Percentiles rank a stretch among this genome's conserved stretches.
These are phyloP conservation scores for Suillus ampliporus DNA, from an alignment of 768 basidiomycete genomes.

Conservation along the genomic window DNA sequence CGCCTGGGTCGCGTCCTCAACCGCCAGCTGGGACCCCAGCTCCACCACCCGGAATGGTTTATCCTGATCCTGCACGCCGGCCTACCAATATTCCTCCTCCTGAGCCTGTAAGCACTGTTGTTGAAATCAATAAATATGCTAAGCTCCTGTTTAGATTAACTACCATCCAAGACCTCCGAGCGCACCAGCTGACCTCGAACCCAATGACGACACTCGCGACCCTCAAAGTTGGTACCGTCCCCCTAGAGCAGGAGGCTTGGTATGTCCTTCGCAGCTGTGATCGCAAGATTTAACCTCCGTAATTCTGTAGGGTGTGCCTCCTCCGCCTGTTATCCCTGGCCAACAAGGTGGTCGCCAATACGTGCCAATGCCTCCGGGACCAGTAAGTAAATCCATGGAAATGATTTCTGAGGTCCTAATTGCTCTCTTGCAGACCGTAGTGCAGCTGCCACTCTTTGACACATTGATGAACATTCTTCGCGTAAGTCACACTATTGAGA, in stretches of 20 bases:
- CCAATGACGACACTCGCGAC: conserved; percentile 20
- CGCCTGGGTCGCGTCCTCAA: background rate
- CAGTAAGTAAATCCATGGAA: conserved; percentile 46
- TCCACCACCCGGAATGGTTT: conserved; percentile 21
- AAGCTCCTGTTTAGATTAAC: background rate
- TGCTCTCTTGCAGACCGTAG: conserved; percentile 51
- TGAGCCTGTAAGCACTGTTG: conserved; percentile 20
- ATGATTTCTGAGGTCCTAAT: conserved; percentile 7
- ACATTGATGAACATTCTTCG: conserved; percentile 72
- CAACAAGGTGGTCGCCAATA: conserved; percentile 36
- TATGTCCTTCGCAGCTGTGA: conserved; percentile 15
- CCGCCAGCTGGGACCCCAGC: conserved; percentile 1
- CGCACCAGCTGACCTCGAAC: conserved; percentile 29
- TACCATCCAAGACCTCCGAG: conserved; percentile 22
- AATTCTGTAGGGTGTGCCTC: conserved; percentile 28
- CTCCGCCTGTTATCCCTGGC: conserved; percentile 33
- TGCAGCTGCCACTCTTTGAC: conserved; percentile 70
- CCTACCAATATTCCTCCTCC: conserved; percentile 30
- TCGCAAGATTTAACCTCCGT: background rate
- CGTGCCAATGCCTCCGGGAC: conserved; percentile 55
- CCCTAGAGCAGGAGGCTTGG: conserved; percentile 17
- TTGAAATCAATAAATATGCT: background rate
- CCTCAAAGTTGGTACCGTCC: conserved; percentile 31
- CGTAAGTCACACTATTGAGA: conserved; percentile 42
- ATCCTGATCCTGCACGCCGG: conserved; percentile 10